These are phyloP conservation scores for Circinella minor DNA, from an alignment of 371 early-diverging fungal genomes.

Conservation along the genomic window DNA sequence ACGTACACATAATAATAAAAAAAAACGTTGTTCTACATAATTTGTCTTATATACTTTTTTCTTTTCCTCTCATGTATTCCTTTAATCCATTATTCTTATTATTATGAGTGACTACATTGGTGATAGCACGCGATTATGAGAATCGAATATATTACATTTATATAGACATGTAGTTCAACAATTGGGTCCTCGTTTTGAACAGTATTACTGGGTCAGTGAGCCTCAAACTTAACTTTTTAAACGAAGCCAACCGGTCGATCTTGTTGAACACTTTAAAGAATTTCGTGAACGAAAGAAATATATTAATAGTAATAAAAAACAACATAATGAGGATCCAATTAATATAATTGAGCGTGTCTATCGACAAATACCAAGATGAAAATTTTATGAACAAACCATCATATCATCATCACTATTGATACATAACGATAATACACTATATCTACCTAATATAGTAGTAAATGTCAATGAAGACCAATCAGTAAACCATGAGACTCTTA, in stretches of 20 bases:
- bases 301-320: background rate
- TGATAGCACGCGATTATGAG: conserved; percentile 26
- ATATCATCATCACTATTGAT: conserved; percentile 21
- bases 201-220: conserved; percentile 67
- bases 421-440: conserved; percentile 20
- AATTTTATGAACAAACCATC: conserved; percentile 35
- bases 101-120: background rate
- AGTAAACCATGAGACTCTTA: conserved; percentile 19
- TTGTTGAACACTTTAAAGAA: conserved; percentile 15
- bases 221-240: conserved; percentile 15
- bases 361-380: conserved; percentile 34
- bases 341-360: conserved; percentile 29
- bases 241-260: conserved; percentile 22
- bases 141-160: conserved; percentile 55
- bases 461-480: conserved; percentile 26
- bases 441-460: conserved; percentile 21
- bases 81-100: background rate
- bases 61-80: background rate
- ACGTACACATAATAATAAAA: too few species aligned
- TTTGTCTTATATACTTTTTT: background rate
- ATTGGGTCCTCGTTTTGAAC: conserved; percentile 55
- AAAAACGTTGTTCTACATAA: background rate
- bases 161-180: conserved; percentile 49
- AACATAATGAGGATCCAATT: conserved; percentile 14
- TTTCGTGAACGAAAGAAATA: conserved; percentile 16